These are phyloP conservation scores for Prorocentrum cordatum DNA, from an alignment of 169 alveolate genomes.

Conservation along the genomic window DNA sequence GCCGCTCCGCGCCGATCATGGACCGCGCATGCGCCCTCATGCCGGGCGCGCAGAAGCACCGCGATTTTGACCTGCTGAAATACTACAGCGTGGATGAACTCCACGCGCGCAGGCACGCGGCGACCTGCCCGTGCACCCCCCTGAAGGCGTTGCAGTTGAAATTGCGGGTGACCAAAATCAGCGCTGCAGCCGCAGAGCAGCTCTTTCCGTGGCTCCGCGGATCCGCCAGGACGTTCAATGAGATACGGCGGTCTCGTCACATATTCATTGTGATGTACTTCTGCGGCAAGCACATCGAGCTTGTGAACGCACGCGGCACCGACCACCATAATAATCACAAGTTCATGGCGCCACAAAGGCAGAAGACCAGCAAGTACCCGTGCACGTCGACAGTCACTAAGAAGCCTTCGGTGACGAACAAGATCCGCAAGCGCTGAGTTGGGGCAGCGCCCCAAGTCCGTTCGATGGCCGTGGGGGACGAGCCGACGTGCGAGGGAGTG, in stretches of 20 bases:
- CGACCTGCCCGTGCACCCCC: not conserved
- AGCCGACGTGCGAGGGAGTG: too few relatives aligned
- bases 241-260: not conserved
- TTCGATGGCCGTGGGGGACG: too few relatives aligned
- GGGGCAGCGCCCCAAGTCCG: too few relatives aligned
- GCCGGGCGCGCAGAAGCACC: not conserved
- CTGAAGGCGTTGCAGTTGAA: not conserved
- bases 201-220: constrained; percentile 22
- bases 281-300: not conserved
- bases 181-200: constrained; percentile 12
- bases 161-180: not conserved
- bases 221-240: not conserved
- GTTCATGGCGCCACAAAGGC: too few relatives aligned
- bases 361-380: too few relatives aligned
- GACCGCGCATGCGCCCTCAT: constrained; percentile 8
- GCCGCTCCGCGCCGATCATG: not conserved
- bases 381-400: too few relatives aligned
- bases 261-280: not conserved
- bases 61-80: not conserved
- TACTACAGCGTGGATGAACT: not conserved
- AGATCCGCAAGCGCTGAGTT: too few relatives aligned
- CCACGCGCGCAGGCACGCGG: constrained; percentile 7
- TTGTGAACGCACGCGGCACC: not conserved
- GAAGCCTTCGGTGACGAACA: too few relatives aligned
- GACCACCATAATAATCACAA: not conserved